These are phyloP conservation scores for Populus ilicifolia DNA, from an alignment of 345 rosid species.

Conservation along the genomic window DNA sequence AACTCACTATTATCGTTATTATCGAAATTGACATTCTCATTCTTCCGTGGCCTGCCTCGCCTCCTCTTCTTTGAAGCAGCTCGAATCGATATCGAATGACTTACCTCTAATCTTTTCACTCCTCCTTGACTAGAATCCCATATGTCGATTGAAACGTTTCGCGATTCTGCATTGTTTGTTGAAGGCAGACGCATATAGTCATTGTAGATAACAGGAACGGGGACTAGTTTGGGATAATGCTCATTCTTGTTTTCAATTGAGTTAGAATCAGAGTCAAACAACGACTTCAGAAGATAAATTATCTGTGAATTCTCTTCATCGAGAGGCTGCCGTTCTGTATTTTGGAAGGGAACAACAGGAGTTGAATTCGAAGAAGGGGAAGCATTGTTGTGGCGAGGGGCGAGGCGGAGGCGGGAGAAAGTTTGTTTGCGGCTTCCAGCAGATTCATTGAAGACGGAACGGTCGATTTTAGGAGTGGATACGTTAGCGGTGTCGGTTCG, in stretches of 20 bases:
- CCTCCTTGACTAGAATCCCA: slow-evolving; percentile 12
- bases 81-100: not conserved
- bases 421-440: slow-evolving; percentile 95
- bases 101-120: not conserved
- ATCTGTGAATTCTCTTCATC: slow-evolving; percentile 48
- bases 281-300: slow-evolving; percentile 49
- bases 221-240: slow-evolving; percentile 26
- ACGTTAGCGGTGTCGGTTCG: slow-evolving; percentile 40
- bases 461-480: slow-evolving; percentile 70
- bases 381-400: slow-evolving; percentile 41
- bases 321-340: slow-evolving; percentile 23
- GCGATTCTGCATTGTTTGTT: slow-evolving; percentile 9
- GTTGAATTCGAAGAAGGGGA: slow-evolving; percentile 18
- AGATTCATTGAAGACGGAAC: slow-evolving; percentile 88
- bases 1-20: slow-evolving; percentile 1
- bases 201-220: slow-evolving; percentile 33
- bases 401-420: slow-evolving; percentile 79
- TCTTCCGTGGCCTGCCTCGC: slow-evolving; percentile 18
- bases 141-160: slow-evolving; percentile 18
- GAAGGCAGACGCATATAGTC: slow-evolving; percentile 6
- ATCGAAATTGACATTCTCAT: not conserved
- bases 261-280: slow-evolving; percentile 34
- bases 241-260: not conserved
- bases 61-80: slow-evolving; percentile 1
- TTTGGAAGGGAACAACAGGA: slow-evolving; percentile 15